Percentiles rank a stretch among this genome's conserved stretches.
Conservation (phyloP, 345 rosid species). For the Syzygium jambos region DNA sequence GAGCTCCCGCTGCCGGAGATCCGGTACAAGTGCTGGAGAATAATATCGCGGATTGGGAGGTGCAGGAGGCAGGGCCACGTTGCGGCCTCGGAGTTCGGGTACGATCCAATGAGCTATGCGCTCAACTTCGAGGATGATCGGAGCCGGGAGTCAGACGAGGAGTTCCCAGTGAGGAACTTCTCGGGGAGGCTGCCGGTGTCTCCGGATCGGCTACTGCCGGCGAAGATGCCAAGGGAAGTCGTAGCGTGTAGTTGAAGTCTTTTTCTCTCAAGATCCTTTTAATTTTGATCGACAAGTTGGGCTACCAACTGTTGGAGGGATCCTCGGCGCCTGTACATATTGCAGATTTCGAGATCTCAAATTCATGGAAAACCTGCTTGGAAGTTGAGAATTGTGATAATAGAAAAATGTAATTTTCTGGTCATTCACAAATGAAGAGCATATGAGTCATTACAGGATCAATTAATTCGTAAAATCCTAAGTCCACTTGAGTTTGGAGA, state of each 20-base stretch:
- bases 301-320: too few species aligned
- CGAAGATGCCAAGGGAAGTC: neutral
- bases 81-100: constrained; percentile 38
- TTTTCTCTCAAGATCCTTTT: too few species aligned
- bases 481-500: too few species aligned
- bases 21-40: neutral
- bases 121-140: constrained; percentile 60
- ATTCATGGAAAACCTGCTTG: neutral
- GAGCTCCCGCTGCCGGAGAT: neutral
- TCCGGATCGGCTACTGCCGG: constrained; percentile 18
- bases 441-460: too few species aligned
- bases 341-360: neutral
- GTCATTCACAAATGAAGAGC: too few species aligned
- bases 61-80: neutral
- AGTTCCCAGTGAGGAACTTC: constrained; percentile 24
- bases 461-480: too few species aligned
- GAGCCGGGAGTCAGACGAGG: constrained; percentile 6
- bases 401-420: too few species aligned
- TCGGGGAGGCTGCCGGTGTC: constrained; percentile 49
- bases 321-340: neutral
- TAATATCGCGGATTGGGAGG: neutral
- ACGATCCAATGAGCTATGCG: constrained; percentile 60
- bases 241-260: neutral
- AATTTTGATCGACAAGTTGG: too few species aligned
- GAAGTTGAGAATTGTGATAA: too few species aligned